Conservation (phyloP, 352 stramenopile species). For the Globisporangium nunn region DNA sequence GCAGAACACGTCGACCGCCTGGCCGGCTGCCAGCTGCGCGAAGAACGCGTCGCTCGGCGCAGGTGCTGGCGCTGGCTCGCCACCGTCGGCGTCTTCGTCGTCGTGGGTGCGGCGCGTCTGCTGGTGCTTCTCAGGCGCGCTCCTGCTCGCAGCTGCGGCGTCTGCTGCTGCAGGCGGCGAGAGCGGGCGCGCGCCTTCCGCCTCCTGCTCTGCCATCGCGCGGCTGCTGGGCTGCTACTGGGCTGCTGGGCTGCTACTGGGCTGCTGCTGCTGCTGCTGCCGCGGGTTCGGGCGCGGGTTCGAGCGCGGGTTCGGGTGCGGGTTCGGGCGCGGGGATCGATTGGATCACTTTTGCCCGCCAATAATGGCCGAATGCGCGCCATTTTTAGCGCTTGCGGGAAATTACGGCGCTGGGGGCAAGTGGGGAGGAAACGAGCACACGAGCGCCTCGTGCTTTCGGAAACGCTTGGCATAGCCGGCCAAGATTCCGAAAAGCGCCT, state of each 20-base stretch:
- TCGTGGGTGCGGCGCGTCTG: not conserved
- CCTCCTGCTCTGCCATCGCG: not conserved
- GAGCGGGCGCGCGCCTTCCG: not conserved
- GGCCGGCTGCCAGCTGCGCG: constrained; percentile 19
- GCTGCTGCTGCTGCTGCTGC: not conserved
- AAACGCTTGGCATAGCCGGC: no score
- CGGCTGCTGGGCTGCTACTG: not conserved
- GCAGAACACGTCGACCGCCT: constrained; percentile 59
- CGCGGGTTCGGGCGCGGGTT: not conserved
- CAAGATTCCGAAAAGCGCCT: no score
- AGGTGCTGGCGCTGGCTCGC: not conserved
- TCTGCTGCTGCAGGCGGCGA: not conserved
- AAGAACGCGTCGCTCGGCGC: constrained; percentile 5
- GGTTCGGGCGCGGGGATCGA: not conserved
- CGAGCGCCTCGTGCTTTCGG: no score
- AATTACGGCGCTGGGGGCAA: not conserved
- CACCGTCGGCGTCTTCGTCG: not conserved
- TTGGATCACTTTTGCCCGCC: constrained; percentile 1
- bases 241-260: not conserved
- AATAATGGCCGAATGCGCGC: not conserved
- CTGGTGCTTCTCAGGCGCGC: not conserved
- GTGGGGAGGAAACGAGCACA: not conserved
- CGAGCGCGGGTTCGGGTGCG: no score
- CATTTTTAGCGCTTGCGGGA: constrained; percentile 4
- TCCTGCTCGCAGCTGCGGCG: not conserved